Evolutionary conservation across 192 early-diverging fungal genomes (phyloP), one percentile per base, ranked within the genome.

Genomic region (Rhizophagus clarus): DNA sequence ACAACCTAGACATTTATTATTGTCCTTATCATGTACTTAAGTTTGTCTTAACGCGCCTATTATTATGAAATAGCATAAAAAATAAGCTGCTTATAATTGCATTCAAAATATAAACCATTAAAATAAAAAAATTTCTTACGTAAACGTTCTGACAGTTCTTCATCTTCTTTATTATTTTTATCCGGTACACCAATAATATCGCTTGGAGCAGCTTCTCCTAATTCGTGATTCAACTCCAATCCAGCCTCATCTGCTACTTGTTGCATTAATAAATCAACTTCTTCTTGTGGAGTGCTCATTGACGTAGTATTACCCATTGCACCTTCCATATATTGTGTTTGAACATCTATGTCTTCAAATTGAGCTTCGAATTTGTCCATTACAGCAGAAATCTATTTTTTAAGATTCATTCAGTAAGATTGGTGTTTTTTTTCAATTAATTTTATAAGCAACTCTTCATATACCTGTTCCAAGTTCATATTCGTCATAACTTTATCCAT

Each of bases 341-440:
- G 96, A 56, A 99, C 95, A 85, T 99, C 97, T 49, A 99, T 83
- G 84, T 99, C 94, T 80, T 99, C 98, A 83, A 98, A 97, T 85
- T 98, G 97, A 12, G 85, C 86, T 83, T 99, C 97, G 80, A 99
- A 98, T 81, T 94, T 96, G 86, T 98, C 98, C 97, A 99, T 99
- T n/a, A 98, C 93, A 90, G 92, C 85, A 3, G 96, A 95, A 63
- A 99, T 97, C 92, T 96, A 77, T 14, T 11, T n/a, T 24, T 51
- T 79, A 22, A n/a, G 11, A 37, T 37, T 37, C 31, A 37, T 22
- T 70, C 22, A 10, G 42, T 34, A 20, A 37, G 6, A 28, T 17
- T 67, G 4, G 15, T 29, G 9, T 0, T 40, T n/a, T 15, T 12
- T 15, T 29, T 29, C 29, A 2, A 29, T 67, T 32, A 67, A 67